A percentile compares a stretch with the other conserved stretches of the same genome.
phyloP scores from a whole-genome alignment of 495 filamentous ascomycete species.

The Haplographium delicatum region DNA sequence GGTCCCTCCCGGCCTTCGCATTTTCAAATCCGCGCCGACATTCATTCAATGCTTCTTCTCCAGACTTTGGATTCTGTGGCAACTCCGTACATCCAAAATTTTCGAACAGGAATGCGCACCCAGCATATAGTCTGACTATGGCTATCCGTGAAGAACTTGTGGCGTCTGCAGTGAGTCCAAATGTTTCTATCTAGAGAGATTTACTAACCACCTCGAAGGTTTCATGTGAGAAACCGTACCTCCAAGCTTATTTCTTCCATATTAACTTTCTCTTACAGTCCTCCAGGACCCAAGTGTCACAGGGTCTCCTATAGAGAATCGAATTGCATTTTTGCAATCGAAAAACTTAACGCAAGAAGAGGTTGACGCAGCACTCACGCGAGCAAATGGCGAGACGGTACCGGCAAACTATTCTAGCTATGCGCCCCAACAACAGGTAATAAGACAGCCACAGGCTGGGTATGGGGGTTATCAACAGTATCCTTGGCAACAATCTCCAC shows the following conservation, averaged over 20 bases:
- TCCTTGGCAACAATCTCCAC: constrained; percentile 65
- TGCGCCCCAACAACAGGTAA: constrained; percentile 43
- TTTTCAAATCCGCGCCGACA: constrained; percentile 1
- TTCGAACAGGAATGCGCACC: constrained; percentile 7
- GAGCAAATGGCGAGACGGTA: constrained; percentile 55
- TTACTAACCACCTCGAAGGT: constrained; percentile 47
- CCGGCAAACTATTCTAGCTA: constrained; percentile 41
- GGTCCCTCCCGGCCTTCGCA: constrained; percentile 11
- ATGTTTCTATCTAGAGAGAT: neutral
- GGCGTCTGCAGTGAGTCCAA: constrained; percentile 63
- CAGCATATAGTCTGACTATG: constrained; percentile 45
- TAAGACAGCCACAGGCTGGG: constrained; percentile 47
- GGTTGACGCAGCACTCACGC: constrained; percentile 75
- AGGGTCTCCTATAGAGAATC: constrained; percentile 86
- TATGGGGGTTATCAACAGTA: constrained; percentile 63
- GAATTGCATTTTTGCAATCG: constrained; percentile 86
- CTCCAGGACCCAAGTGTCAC: constrained; percentile 89
- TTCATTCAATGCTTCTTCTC: constrained; percentile 1
- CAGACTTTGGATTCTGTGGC: constrained; percentile 4
- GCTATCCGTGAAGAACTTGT: constrained; percentile 81
- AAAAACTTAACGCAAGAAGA: constrained; percentile 98
- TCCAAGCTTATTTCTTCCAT: constrained; percentile 16
- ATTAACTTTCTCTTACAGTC: constrained; percentile 46
- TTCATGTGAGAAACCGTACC: constrained; percentile 33
- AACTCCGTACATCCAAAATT: constrained; percentile 5